Conservation (phyloP, 1,284 basidiomycete genomes). For the Cryptococcus floricola region DNA sequence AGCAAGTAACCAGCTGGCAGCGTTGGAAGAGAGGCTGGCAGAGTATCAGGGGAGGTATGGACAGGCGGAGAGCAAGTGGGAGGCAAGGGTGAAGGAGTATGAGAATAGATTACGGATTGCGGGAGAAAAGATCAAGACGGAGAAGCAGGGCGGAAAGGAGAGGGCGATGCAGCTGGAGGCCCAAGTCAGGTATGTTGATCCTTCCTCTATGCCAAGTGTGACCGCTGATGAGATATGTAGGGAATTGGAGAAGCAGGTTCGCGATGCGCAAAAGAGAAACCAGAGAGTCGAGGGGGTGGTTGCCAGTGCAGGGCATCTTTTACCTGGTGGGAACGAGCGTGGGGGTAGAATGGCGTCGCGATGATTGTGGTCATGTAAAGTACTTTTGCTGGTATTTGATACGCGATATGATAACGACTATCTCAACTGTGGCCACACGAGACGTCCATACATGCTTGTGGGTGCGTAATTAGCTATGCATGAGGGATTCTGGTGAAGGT, state of each 20-base stretch:
- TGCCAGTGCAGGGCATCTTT: slow-evolving; percentile 34
- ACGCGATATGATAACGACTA: not conserved
- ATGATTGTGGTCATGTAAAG: not conserved
- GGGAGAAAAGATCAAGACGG: slow-evolving; percentile 91
- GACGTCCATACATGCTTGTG: no score
- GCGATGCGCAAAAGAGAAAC: slow-evolving; percentile 34
- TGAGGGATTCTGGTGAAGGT: no score
- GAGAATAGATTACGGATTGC: slow-evolving; percentile 76
- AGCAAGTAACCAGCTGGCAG: slow-evolving; percentile 73
- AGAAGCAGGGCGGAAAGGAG: slow-evolving; percentile 92
- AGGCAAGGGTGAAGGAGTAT: slow-evolving; percentile 85
- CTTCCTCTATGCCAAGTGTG: not conserved
- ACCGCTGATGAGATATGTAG: slow-evolving; percentile 10
- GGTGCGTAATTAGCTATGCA: no score
- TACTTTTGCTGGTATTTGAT: not conserved
- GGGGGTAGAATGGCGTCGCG: slow-evolving; percentile 1
- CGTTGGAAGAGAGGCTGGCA: slow-evolving; percentile 77
- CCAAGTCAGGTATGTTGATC: slow-evolving; percentile 41
- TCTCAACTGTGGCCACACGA: not conserved
- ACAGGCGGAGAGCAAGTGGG: slow-evolving; percentile 79
- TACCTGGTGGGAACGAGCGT: slow-evolving; percentile 3
- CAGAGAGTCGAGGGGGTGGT: slow-evolving; percentile 39
- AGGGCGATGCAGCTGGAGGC: slow-evolving; percentile 52
- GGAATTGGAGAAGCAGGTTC: slow-evolving; percentile 44
- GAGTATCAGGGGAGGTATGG: slow-evolving; percentile 65